A percentile compares a stretch with the other conserved stretches of the same genome.
These are phyloP conservation scores for Trebouxia gelatinosa DNA, from an alignment of 163 green algal genomes.

Conservation along the genomic window DNA sequence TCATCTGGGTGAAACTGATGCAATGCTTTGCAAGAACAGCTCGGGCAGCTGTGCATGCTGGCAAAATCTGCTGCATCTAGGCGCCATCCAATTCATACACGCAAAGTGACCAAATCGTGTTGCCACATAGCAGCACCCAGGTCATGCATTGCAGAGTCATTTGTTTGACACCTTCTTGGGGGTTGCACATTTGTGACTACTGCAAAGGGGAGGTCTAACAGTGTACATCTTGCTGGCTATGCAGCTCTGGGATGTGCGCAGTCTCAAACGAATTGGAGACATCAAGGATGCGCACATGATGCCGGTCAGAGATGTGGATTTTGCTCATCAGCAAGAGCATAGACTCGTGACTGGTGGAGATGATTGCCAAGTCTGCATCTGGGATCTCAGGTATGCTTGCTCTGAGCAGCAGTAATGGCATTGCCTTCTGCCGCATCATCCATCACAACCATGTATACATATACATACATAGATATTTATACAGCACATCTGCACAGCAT, in stretches of 20 bases:
- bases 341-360: slow-evolving; percentile 68
- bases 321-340: slow-evolving; percentile 56
- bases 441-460: background rate
- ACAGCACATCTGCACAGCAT: background rate
- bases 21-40: too few species aligned
- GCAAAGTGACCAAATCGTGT: background rate
- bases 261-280: slow-evolving; percentile 44
- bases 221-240: background rate
- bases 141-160: too few species aligned
- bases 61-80: background rate
- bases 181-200: too few species aligned
- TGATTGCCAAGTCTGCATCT: slow-evolving; percentile 75
- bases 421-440: too few species aligned
- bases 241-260: slow-evolving; percentile 59
- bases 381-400: slow-evolving; percentile 77
- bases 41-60: background rate
- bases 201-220: too few species aligned
- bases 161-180: too few species aligned
- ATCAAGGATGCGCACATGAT: slow-evolving; percentile 65
- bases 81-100: background rate
- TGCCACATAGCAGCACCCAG: too few species aligned
- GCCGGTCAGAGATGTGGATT: slow-evolving; percentile 71
- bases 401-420: background rate
- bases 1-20: too few species aligned
- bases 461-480: background rate